Evolutionary conservation across 2,329 filamentous ascomycete species (phyloP).

Genomic region (Verticillium nonalfalfae): DNA sequence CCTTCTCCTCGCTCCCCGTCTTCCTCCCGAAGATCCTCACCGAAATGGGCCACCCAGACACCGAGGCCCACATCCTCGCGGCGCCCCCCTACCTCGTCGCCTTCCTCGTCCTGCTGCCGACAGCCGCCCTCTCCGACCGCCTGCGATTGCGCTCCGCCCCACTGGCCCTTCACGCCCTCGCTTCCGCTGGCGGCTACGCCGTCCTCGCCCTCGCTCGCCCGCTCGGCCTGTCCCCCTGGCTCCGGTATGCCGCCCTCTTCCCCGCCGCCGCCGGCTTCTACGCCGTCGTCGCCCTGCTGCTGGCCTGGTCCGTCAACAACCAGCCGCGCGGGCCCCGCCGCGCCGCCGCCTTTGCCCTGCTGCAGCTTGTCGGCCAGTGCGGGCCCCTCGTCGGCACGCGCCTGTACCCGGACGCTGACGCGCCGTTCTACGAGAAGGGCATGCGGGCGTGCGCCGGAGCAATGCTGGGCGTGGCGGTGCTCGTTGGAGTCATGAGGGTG

Average conservation of each 20-base stretch:
- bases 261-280: constrained; percentile 79
- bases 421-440: constrained; percentile 55
- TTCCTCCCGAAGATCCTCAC: constrained; percentile 78
- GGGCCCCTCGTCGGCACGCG: constrained; percentile 66
- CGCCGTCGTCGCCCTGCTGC: constrained; percentile 73
- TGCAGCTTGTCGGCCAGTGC: constrained; percentile 78
- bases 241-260: constrained; percentile 70
- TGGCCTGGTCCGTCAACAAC: constrained; percentile 88
- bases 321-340: constrained; percentile 63
- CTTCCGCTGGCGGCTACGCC: constrained; percentile 56
- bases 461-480: constrained; percentile 53
- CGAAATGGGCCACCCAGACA: constrained; percentile 65
- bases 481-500: constrained; percentile 48
- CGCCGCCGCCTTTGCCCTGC: constrained; percentile 69
- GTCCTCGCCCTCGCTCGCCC: constrained; percentile 54
- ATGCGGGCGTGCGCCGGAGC: constrained; percentile 58
- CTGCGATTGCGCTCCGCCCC: constrained; percentile 55
- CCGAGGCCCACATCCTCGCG: constrained; percentile 68
- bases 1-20: constrained; percentile 81
- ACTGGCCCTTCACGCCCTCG: constrained; percentile 61
- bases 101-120: constrained; percentile 65
- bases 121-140: constrained; percentile 67
- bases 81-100: constrained; percentile 76
- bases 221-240: constrained; percentile 32
- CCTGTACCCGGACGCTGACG: constrained; percentile 55